Evolutionary conservation across 2,329 filamentous ascomycete genomes (phyloP).

Genomic region (Aspergillus sp.): DNA sequence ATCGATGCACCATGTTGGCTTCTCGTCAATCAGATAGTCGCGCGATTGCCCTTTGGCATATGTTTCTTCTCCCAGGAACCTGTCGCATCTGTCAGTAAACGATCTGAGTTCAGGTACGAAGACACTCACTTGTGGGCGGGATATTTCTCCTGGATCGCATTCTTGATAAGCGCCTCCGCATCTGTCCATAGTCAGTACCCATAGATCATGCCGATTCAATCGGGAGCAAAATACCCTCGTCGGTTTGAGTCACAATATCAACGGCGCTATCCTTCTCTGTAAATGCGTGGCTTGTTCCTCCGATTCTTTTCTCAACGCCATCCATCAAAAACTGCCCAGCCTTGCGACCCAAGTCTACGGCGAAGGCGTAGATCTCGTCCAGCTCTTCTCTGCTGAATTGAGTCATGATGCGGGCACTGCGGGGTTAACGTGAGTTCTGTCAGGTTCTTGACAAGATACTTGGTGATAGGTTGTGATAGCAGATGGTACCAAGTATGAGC

Average conservation of each 20-base stretch:
- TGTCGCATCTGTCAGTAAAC: constrained; percentile 23
- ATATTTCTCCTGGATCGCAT: constrained; percentile 55
- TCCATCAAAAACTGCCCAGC: constrained; percentile 65
- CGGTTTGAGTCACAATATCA: constrained; percentile 72
- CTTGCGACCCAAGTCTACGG: constrained; percentile 64
- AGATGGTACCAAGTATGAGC: no score
- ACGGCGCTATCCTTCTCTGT: constrained; percentile 71
- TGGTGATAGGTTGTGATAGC: no score
- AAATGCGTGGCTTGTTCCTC: constrained; percentile 37
- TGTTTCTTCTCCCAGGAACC: constrained; percentile 72
- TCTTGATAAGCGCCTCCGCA: constrained; percentile 66
- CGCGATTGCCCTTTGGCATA: constrained; percentile 66
- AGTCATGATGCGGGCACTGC: constrained; percentile 11
- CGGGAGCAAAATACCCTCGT: constrained; percentile 52
- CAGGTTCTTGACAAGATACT: no score
- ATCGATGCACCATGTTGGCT: constrained; percentile 72
- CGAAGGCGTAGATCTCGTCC: constrained; percentile 64
- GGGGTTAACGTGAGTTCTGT: neutral
- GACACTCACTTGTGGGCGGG: constrained; percentile 59
- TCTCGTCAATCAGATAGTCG: constrained; percentile 60
- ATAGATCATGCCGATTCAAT: neutral
- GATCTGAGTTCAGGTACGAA: neutral
- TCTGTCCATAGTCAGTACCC: constrained; percentile 44
- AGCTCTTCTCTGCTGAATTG: constrained; percentile 44
- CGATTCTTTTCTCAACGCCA: constrained; percentile 55